Evolutionary conservation across 257 asterid genomes (phyloP), one percentile per base, ranked within the genome.

Genomic region (Fraxinus anomala): DNA sequence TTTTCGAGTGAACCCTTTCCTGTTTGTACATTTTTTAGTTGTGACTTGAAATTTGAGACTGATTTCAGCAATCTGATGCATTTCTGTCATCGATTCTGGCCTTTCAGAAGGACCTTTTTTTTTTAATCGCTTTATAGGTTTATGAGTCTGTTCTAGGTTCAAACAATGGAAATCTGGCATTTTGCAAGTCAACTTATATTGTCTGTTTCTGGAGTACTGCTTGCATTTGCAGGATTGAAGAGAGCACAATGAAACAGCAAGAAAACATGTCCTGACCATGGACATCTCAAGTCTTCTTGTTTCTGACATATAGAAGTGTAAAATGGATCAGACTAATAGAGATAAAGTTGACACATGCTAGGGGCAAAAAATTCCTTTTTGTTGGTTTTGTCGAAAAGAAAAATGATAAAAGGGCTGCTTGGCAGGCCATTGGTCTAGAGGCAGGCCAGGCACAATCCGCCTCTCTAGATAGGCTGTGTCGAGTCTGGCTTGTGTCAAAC

Each of bases 11-110:
- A 63, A 63, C 36, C 36, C 69, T 63, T 63, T 12, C 69, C 3
- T 13, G 34, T 10, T 63, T 63, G 69, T 63, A 63, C 36, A 63
- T 63, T 63, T 63, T 63, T 33, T 63, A 63, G 69, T 63, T 26
- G 34, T n/a, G n/a, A 24, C 69, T 63, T 23, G 14, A 23, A 59
- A 21, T 7, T n/a, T 59, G 67, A 21, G 28, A 21, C 0, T 8
- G 67, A 59, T 24, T 63, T 63, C 10, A 0, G 34, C 31, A 26
- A 9, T 24, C 0, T 26, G 36, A 63, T 63, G 14, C 2, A 26
- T 63, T 2, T 24, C 7, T 63, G 69, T 23, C 19, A 3, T 63
- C 36, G 9, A 63, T 63, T 63, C 26, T 63, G 69, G 69, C n/a
- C 7, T 24, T 17, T 12, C 28, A 63, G 34, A 12, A 8, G 12